A percentile compares a stretch with the other conserved stretches of the same genome.
Evolutionary conservation across 345 rosid species (phyloP).

Genomic region (Lepidium africanum): DNA sequence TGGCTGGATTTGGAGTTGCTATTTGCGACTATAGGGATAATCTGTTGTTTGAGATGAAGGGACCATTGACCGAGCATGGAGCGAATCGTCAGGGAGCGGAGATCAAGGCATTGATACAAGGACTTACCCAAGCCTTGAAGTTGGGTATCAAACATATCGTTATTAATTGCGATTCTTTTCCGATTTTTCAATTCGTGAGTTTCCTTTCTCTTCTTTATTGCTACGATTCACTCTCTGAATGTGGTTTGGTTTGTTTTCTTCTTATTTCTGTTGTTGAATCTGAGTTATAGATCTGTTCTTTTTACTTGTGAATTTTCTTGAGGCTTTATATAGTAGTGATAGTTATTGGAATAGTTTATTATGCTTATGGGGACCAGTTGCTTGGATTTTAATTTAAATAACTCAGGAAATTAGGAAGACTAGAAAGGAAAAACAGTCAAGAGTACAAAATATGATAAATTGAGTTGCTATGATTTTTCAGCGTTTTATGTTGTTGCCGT

Average conservation of each 20-base stretch:
- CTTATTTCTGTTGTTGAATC: not conserved
- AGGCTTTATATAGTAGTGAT: not conserved
- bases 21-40: slow-evolving; percentile 37
- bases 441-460: not conserved
- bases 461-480: not conserved
- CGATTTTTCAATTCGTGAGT: slow-evolving; percentile 23
- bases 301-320: not conserved
- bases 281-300: not conserved
- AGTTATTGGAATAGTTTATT: not conserved
- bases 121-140: slow-evolving; percentile 5
- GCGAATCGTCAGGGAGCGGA: slow-evolving; percentile 15
- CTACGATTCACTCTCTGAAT: not conserved
- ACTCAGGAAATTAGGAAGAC: not conserved
- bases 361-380: not conserved
- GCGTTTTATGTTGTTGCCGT: not conserved
- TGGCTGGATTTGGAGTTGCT: slow-evolving; percentile 48
- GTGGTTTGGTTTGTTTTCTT: not conserved
- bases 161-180: slow-evolving; percentile 2
- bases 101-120: slow-evolving; percentile 18
- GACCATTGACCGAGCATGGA: slow-evolving; percentile 14
- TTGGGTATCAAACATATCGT: slow-evolving; percentile 12
- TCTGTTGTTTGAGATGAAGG: slow-evolving; percentile 37
- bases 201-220: not conserved
- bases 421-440: not conserved
- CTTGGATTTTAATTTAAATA: not conserved